phyloP scores from a whole-genome alignment of 2,329 filamentous ascomycete species.

The Sporothrix phasma region DNA sequence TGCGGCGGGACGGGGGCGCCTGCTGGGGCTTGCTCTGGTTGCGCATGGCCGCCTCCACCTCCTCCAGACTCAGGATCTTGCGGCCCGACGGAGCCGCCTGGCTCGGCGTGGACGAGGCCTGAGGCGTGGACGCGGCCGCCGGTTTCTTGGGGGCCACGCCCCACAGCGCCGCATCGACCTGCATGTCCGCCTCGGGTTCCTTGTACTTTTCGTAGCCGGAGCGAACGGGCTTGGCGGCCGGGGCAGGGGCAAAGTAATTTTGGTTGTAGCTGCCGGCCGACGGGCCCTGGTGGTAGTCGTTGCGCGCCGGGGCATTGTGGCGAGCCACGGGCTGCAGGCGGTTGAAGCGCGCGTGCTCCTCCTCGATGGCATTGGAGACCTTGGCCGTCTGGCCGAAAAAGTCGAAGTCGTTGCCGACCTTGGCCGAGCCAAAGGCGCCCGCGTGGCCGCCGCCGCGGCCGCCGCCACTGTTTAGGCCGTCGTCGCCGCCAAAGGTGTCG shows the following conservation, averaged over 20 bases:
- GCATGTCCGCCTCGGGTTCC: slow-evolving; percentile 77
- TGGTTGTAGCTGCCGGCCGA: slow-evolving; percentile 21
- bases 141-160: slow-evolving; percentile 58
- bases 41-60: slow-evolving; percentile 90
- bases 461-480: slow-evolving; percentile 20
- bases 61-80: slow-evolving; percentile 92
- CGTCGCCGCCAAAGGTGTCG: slow-evolving; percentile 71
- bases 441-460: slow-evolving; percentile 10
- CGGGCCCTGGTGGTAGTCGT: slow-evolving; percentile 4
- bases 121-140: slow-evolving; percentile 19
- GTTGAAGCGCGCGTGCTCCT: slow-evolving; percentile 79
- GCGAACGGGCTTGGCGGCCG: slow-evolving; percentile 42
- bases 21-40: slow-evolving; percentile 46
- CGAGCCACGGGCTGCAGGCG: slow-evolving; percentile 57
- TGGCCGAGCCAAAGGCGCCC: slow-evolving; percentile 30
- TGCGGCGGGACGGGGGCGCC: slow-evolving; percentile 20
- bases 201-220: slow-evolving; percentile 90
- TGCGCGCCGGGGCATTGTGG: slow-evolving; percentile 26
- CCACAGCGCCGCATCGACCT: slow-evolving; percentile 92
- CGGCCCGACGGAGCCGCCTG: slow-evolving; percentile 35
- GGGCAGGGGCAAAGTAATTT: slow-evolving; percentile 14
- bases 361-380: slow-evolving; percentile 74
- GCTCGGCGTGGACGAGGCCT: slow-evolving; percentile 25
- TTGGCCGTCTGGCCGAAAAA: slow-evolving; percentile 91
- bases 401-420: slow-evolving; percentile 87